A percentile compares a stretch with the other conserved stretches of the same genome.
Conservation (phyloP, 306 rosid species). For the Trifolium pratense region DNA sequence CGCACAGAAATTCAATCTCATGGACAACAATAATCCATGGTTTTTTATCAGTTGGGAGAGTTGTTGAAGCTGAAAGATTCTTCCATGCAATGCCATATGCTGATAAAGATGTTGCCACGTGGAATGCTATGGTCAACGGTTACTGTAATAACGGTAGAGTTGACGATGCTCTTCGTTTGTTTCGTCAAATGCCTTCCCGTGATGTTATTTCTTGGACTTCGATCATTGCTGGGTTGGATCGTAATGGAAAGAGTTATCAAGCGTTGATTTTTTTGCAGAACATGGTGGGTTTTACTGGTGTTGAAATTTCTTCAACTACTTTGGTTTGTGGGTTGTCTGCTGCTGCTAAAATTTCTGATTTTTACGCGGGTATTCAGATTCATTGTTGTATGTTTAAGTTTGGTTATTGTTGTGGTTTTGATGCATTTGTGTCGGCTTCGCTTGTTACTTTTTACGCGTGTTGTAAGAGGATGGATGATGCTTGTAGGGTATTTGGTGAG, state of each 20-base stretch:
- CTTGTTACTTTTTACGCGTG: slow-evolving; percentile 72
- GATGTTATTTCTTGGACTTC: slow-evolving; percentile 86
- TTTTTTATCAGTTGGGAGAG: slow-evolving; percentile 58
- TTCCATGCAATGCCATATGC: slow-evolving; percentile 60
- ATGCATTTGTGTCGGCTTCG: slow-evolving; percentile 68
- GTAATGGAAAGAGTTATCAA: slow-evolving; percentile 63
- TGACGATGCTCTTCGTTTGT: slow-evolving; percentile 63
- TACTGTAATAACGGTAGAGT: slow-evolving; percentile 69
- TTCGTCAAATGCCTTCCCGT: slow-evolving; percentile 58
- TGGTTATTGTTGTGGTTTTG: slow-evolving; percentile 54
- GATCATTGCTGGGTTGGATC: slow-evolving; percentile 71
- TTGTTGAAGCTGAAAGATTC: slow-evolving; percentile 64
- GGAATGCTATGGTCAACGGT: slow-evolving; percentile 89
- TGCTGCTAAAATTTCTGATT: slow-evolving; percentile 55
- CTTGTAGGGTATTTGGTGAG: slow-evolving; percentile 54
- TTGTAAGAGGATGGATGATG: slow-evolving; percentile 62
- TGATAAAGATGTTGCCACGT: slow-evolving; percentile 63
- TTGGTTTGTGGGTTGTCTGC: slow-evolving; percentile 74
- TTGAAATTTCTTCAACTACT: slow-evolving; percentile 49
- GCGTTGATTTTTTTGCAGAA: slow-evolving; percentile 61
- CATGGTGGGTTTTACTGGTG: slow-evolving; percentile 57
- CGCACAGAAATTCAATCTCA: slow-evolving; percentile 59
- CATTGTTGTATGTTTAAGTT: slow-evolving; percentile 62
- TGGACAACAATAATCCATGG: slow-evolving; percentile 80
- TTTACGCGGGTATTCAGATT: slow-evolving; percentile 61